Conservation (phyloP, 163 green algal genomes). For the Chlamydomonas reinhardtii region DNA sequence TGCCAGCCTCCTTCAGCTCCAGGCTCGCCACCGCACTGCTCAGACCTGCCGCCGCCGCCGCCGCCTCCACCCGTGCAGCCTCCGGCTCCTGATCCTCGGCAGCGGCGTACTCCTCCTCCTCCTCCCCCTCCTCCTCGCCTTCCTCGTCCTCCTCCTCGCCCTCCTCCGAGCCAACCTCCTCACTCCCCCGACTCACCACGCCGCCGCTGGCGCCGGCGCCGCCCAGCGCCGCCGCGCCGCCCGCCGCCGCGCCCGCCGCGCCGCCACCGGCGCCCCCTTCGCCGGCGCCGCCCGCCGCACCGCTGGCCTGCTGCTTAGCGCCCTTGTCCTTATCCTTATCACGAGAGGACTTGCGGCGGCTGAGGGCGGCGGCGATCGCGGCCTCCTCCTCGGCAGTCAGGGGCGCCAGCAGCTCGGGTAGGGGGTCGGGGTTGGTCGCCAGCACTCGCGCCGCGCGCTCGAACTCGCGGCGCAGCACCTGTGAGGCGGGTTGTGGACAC, state of each 20-base stretch:
- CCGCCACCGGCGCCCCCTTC: not conserved
- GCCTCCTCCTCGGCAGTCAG: slow-evolving; percentile 37
- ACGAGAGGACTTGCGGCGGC: slow-evolving; percentile 5
- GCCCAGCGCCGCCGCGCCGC: too few species aligned
- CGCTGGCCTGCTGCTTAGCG: not conserved
- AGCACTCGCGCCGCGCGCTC: slow-evolving; percentile 82
- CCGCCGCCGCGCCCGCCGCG: not conserved
- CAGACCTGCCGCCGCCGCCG: too few species aligned
- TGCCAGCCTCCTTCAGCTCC: too few species aligned
- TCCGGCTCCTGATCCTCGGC: too few species aligned
- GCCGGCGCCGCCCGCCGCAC: not conserved
- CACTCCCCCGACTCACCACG: not conserved
- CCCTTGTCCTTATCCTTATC: slow-evolving; percentile 27
- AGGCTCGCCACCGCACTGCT: too few species aligned
- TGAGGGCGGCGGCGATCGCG: not conserved
- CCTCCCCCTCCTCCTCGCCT: too few species aligned
- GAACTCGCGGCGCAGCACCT: slow-evolving; percentile 88
- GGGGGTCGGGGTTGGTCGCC: slow-evolving; percentile 69
- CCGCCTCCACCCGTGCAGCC: too few species aligned
- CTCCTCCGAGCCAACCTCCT: not conserved
- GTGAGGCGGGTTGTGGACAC: too few species aligned
- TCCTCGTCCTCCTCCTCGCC: not conserved
- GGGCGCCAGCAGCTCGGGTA: slow-evolving; percentile 72
- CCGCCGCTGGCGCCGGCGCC: too few species aligned
- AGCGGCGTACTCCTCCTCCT: too few species aligned